These are phyloP conservation scores for Pelargonium fulgidum DNA, from an alignment of 441 rosid species.

Conservation along the genomic window DNA sequence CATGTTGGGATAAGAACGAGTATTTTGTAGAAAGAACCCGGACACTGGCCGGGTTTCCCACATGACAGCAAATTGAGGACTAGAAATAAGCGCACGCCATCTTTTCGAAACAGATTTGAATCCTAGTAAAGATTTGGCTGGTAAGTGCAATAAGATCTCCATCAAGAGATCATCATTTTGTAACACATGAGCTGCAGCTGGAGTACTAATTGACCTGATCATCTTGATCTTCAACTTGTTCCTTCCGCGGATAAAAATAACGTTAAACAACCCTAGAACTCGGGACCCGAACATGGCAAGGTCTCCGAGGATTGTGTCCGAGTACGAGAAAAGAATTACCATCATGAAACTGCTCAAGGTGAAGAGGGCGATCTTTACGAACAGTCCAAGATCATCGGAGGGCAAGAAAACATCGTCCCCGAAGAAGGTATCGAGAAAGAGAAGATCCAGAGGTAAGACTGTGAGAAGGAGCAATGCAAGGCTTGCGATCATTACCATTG, in stretches of 20 bases:
- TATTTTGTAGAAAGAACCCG: background rate
- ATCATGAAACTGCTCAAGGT: background rate
- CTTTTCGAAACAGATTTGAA: background rate
- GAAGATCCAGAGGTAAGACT: background rate
- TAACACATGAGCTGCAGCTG: background rate
- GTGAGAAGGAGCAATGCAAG: background rate
- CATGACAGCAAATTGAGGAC: background rate
- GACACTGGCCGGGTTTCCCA: background rate
- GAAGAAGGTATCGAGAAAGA: background rate
- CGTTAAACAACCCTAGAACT: background rate
- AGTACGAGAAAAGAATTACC: background rate
- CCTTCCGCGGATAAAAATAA: background rate
- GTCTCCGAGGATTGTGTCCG: background rate
- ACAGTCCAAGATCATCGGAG: background rate
- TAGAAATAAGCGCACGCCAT: background rate
- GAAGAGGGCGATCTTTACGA: conserved; percentile 3
- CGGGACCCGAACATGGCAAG: background rate
- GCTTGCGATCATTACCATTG: background rate
- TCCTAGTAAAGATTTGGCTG: background rate
- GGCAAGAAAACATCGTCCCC: conserved; percentile 2
- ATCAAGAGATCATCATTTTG: background rate
- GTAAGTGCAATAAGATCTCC: background rate
- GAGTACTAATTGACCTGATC: background rate
- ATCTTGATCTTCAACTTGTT: conserved; percentile 1
- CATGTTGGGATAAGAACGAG: background rate